Evolutionary conservation across 306 rosid species (phyloP).

Genomic region (Glycine tomentella): DNA sequence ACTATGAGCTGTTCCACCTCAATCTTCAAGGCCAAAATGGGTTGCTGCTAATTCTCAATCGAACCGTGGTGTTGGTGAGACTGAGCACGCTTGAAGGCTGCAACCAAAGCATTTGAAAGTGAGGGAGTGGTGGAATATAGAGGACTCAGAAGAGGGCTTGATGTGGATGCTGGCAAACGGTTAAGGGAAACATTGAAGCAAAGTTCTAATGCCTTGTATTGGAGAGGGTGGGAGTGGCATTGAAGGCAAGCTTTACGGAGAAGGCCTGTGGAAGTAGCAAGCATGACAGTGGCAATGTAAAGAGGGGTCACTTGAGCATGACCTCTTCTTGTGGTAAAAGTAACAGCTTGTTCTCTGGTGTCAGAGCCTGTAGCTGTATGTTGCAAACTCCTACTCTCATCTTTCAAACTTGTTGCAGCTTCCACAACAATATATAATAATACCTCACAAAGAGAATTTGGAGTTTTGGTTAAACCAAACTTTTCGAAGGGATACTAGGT

Average conservation of each 20-base stretch:
- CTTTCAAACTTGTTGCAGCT: slow-evolving; percentile 3
- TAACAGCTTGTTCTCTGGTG: slow-evolving; percentile 64
- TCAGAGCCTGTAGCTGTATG: slow-evolving; percentile 64
- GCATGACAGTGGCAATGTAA: slow-evolving; percentile 77
- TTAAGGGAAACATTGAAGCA: slow-evolving; percentile 82
- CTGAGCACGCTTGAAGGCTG: slow-evolving; percentile 64
- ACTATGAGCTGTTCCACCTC: slow-evolving; percentile 80
- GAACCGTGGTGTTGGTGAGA: slow-evolving; percentile 66
- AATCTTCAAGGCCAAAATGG: slow-evolving; percentile 76
- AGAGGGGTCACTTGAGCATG: slow-evolving; percentile 84
- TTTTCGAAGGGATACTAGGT: too few relatives aligned
- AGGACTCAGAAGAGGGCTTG: slow-evolving; percentile 63
- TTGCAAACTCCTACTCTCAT: slow-evolving; percentile 76
- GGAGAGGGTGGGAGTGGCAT: slow-evolving; percentile 82
- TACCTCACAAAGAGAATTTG: neutral
- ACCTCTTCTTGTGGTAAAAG: slow-evolving; percentile 68
- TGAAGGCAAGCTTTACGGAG: slow-evolving; percentile 70
- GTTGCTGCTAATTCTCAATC: slow-evolving; percentile 74
- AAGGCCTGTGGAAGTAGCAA: slow-evolving; percentile 63
- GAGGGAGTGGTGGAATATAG: slow-evolving; percentile 57
- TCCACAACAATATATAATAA: neutral
- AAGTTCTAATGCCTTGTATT: slow-evolving; percentile 76
- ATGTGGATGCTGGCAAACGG: slow-evolving; percentile 71
- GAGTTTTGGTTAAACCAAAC: neutral
- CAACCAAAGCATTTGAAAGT: slow-evolving; percentile 75